phyloP scores from a whole-genome alignment of 179 eudicot genomes.

The Drosera spatulata region DNA sequence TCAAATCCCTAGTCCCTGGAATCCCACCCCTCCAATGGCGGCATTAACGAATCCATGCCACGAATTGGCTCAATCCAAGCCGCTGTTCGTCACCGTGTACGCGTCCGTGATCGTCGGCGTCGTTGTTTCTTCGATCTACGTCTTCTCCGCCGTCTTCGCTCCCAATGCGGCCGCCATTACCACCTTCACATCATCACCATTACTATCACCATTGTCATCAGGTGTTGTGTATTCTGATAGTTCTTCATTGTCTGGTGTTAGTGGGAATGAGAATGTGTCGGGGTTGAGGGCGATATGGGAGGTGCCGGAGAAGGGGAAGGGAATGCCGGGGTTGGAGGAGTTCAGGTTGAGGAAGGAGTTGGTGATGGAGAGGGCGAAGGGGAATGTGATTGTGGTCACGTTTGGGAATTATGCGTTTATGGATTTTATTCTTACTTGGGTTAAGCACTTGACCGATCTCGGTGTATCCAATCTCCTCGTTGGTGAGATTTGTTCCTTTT shows the following conservation, averaged over 20 bases:
- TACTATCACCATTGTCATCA: constrained; percentile 9
- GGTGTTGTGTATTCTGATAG: constrained; percentile 19
- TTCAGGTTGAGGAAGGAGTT: constrained; percentile 72
- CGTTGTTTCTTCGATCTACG: constrained; percentile 54
- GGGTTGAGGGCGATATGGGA: constrained; percentile 42
- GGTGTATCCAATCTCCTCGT: constrained; percentile 76
- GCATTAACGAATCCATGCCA: constrained; percentile 20
- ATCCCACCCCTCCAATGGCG: neutral
- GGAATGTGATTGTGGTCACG: constrained; percentile 71
- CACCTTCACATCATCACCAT: constrained; percentile 17
- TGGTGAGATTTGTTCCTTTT: constrained; percentile 37
- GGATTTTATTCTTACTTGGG: constrained; percentile 98
- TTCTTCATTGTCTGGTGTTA: constrained; percentile 23
- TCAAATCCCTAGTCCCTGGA: neutral
- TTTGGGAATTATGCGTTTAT: constrained; percentile 98
- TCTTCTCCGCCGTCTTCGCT: constrained; percentile 66
- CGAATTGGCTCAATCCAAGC: constrained; percentile 37
- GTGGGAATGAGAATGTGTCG: constrained; percentile 6
- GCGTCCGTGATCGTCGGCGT: constrained; percentile 57
- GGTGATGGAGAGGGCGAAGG: constrained; percentile 68
- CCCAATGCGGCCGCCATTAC: constrained; percentile 15
- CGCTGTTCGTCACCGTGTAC: constrained; percentile 63
- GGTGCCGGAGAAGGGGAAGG: constrained; percentile 38
- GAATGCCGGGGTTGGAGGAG: constrained; percentile 60
- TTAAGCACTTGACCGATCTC: constrained; percentile 79